Percentiles rank a stretch among this genome's conserved stretches.
These are phyloP conservation scores for Fusarium equiseti DNA, from an alignment of 2,329 filamentous ascomycete species.

Conservation along the genomic window DNA sequence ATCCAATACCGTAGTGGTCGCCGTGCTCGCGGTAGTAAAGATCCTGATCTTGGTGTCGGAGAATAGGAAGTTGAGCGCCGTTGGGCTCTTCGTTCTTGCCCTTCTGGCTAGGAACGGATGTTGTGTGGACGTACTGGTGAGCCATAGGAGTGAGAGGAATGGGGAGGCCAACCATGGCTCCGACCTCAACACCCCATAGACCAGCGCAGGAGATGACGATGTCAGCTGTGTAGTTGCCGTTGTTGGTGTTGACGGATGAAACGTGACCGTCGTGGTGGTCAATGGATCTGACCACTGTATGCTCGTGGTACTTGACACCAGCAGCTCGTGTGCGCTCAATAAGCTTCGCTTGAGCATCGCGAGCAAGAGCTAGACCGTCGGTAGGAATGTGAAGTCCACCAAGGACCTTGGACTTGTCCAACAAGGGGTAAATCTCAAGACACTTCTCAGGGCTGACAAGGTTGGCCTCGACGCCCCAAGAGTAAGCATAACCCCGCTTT, in stretches of 20 bases:
- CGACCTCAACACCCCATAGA: conserved; percentile 75
- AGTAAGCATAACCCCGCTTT: conserved; percentile 70
- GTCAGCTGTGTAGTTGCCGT: conserved; percentile 65
- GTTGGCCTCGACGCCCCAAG: conserved; percentile 69
- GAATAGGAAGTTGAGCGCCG: conserved; percentile 67
- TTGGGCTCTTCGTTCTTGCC: conserved; percentile 56
- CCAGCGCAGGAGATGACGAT: conserved; percentile 73
- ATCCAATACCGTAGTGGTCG: conserved; percentile 72
- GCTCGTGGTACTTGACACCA: conserved; percentile 69
- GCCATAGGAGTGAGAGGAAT: conserved; percentile 71
- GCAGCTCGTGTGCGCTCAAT: conserved; percentile 68
- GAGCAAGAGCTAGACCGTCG: conserved; percentile 71
- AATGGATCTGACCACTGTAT: conserved; percentile 69
- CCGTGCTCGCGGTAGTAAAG: conserved; percentile 75
- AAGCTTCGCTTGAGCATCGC: conserved; percentile 70
- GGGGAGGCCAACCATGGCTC: conserved; percentile 68
- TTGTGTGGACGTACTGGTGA: conserved; percentile 74
- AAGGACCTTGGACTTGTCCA: conserved; percentile 65
- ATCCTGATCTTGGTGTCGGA: conserved; percentile 72
- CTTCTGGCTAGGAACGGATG: conserved; percentile 58
- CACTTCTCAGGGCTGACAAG: conserved; percentile 67
- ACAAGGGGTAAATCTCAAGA: conserved; percentile 63
- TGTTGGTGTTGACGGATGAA: conserved; percentile 66
- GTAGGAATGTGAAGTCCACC: conserved; percentile 71
- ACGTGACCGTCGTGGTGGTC: conserved; percentile 61